Conservation (phyloP, 495 filamentous ascomycete species). For the Penicillium pancosmium region DNA sequence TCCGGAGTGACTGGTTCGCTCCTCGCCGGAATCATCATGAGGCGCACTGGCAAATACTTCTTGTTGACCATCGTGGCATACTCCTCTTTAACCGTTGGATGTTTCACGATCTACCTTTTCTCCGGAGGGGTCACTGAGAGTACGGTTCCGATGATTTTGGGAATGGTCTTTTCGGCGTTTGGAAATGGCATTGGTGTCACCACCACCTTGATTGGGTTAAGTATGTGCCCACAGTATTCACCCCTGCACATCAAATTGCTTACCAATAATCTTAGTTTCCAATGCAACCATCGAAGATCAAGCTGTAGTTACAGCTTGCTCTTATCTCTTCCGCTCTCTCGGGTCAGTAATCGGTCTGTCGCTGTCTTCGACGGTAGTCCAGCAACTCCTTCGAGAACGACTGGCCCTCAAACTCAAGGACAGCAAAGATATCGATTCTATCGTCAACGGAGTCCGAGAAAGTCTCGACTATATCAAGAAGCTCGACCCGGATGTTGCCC, state of each 20-base stretch:
- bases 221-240: conserved; percentile 36
- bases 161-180: conserved; percentile 58
- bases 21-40: conserved; percentile 71
- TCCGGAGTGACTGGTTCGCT: conserved; percentile 68
- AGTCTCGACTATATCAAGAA: conserved; percentile 71
- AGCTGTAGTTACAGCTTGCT: conserved; percentile 80
- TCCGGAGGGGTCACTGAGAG: conserved; percentile 54
- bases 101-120: conserved; percentile 59
- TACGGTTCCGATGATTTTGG: conserved; percentile 54
- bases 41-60: conserved; percentile 76
- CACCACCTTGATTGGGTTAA: conserved; percentile 64
- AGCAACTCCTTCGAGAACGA: conserved; percentile 65
- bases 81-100: conserved; percentile 51
- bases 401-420: conserved; percentile 56
- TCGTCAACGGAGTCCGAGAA: conserved; percentile 72
- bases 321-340: conserved; percentile 82
- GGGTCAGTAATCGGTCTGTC: conserved; percentile 78
- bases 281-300: conserved; percentile 70
- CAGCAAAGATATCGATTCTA: conserved; percentile 65
- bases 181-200: conserved; percentile 72
- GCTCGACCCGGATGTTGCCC: conserved; percentile 62
- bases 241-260: neutral
- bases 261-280: conserved; percentile 51
- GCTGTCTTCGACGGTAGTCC: conserved; percentile 70
- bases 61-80: conserved; percentile 69